These are phyloP conservation scores for Colletotrichum acutatum DNA, from an alignment of 2,329 filamentous ascomycete species.

Conservation along the genomic window DNA sequence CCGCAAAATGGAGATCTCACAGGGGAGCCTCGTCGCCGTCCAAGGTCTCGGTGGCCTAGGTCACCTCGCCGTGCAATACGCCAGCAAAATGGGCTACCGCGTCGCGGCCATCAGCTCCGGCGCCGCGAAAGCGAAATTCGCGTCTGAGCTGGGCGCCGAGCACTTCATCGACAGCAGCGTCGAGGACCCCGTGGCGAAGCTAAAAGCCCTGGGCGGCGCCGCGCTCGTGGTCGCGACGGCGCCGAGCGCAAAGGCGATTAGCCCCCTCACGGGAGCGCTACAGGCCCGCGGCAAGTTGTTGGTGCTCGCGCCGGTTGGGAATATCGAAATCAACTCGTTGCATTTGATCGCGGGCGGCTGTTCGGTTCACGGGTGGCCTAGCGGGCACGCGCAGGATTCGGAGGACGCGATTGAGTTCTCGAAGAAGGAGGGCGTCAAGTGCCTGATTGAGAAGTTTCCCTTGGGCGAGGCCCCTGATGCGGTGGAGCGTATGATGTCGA, in stretches of 20 bases:
- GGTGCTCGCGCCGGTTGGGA: too few relatives aligned
- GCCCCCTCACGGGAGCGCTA: too few relatives aligned
- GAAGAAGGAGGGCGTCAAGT: too few relatives aligned
- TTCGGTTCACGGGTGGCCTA: too few relatives aligned
- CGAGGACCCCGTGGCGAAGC: constrained; percentile 57
- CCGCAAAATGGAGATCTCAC: constrained; percentile 57
- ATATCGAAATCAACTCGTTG: too few relatives aligned
- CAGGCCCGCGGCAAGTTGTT: too few relatives aligned
- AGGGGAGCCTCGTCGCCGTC: constrained; percentile 51
- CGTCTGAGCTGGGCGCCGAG: constrained; percentile 41
- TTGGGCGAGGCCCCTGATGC: too few relatives aligned
- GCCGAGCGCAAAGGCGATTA: constrained; percentile 45
- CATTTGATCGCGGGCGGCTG: too few relatives aligned
- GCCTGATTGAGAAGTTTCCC: too few relatives aligned
- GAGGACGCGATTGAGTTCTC: too few relatives aligned
- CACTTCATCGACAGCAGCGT: constrained; percentile 54
- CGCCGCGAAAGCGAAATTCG: constrained; percentile 74
- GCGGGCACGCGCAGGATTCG: too few relatives aligned
- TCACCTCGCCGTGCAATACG: constrained; percentile 74
- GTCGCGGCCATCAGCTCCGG: constrained; percentile 69
- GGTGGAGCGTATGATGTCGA: too few relatives aligned
- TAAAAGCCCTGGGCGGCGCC: constrained; percentile 69
- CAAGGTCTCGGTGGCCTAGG: constrained; percentile 74
- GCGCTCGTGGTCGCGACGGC: constrained; percentile 70
- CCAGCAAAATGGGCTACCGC: constrained; percentile 70